These are phyloP conservation scores for Chiua sp. DNA, from an alignment of 1,284 basidiomycete species.

Conservation along the genomic window DNA sequence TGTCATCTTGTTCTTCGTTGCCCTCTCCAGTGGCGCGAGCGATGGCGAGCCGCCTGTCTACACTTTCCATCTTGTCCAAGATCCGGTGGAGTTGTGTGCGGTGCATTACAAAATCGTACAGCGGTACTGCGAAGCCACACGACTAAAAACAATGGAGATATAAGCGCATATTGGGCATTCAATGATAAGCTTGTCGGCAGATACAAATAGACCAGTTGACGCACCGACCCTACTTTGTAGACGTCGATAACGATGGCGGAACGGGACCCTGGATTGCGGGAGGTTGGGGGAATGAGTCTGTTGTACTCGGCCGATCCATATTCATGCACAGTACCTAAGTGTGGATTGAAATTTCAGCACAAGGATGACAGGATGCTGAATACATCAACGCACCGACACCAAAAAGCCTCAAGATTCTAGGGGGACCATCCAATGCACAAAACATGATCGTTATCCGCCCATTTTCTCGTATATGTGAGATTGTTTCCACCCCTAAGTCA, in stretches of 20 bases:
- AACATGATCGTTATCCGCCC: constrained; percentile 62
- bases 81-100: constrained; percentile 45
- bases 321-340: constrained; percentile 55
- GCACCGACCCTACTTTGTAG: constrained; percentile 54
- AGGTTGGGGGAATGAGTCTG: constrained; percentile 44
- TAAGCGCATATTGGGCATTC: neutral
- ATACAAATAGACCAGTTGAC: constrained; percentile 20
- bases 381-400: constrained; percentile 46
- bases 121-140: constrained; percentile 58
- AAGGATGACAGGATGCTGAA: neutral
- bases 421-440: constrained; percentile 58
- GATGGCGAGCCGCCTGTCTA: constrained; percentile 21
- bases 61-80: constrained; percentile 33
- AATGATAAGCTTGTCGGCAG: neutral
- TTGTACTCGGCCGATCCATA: constrained; percentile 59
- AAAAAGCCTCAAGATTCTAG: constrained; percentile 56
- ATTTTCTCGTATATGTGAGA: constrained; percentile 64
- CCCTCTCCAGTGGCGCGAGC: constrained; percentile 1
- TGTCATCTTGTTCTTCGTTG: neutral
- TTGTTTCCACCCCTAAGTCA: constrained; percentile 54
- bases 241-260: constrained; percentile 56
- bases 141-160: constrained; percentile 41
- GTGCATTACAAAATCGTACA: constrained; percentile 52
- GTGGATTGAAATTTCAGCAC: neutral
- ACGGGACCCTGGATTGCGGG: constrained; percentile 55